Evolutionary conservation across 768 basidiomycete genomes (phyloP).

Genomic region (Leucogyrophana mollusca): DNA sequence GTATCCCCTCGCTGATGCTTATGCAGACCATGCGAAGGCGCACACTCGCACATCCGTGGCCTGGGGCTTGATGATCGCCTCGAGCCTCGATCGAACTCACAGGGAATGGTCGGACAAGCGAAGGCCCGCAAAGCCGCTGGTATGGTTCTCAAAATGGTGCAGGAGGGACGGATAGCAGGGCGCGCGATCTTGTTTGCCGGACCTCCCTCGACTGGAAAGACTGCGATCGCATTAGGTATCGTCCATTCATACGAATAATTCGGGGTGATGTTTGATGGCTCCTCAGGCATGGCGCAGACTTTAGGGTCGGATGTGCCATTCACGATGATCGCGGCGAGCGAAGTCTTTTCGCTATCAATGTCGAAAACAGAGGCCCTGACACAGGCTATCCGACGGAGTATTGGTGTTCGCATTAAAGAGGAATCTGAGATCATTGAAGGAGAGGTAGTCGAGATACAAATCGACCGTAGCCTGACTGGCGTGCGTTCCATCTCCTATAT

Average conservation of each 20-base stretch:
- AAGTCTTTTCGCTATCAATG: constrained; percentile 98
- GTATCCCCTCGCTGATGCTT: constrained; percentile 6
- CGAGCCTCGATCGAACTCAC: constrained; percentile 83
- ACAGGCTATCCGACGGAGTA: constrained; percentile 93
- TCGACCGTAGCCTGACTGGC: constrained; percentile 94
- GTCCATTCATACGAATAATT: too few relatives aligned
- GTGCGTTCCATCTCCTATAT: constrained; percentile 41
- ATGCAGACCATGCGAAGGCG: constrained; percentile 53
- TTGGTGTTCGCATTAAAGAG: constrained; percentile 96
- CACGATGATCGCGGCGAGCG: constrained; percentile 96
- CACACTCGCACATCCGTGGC: constrained; percentile 94
- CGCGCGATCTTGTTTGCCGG: constrained; percentile 97
- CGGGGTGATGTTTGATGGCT: constrained; percentile 39
- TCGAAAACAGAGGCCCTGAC: constrained; percentile 98
- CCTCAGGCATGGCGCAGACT: constrained; percentile 90
- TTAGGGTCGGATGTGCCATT: constrained; percentile 95
- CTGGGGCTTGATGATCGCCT: constrained; percentile 90
- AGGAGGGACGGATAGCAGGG: constrained; percentile 93
- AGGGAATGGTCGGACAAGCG: constrained; percentile 97
- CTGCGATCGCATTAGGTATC: constrained; percentile 96
- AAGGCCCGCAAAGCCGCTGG: constrained; percentile 97
- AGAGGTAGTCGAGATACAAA: constrained; percentile 98
- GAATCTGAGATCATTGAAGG: constrained; percentile 98
- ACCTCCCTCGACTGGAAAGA: constrained; percentile 96
- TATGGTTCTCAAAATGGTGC: constrained; percentile 97